These are phyloP conservation scores for Angomonas deanei DNA, from an alignment of 208 protist species.

Conservation along the genomic window DNA sequence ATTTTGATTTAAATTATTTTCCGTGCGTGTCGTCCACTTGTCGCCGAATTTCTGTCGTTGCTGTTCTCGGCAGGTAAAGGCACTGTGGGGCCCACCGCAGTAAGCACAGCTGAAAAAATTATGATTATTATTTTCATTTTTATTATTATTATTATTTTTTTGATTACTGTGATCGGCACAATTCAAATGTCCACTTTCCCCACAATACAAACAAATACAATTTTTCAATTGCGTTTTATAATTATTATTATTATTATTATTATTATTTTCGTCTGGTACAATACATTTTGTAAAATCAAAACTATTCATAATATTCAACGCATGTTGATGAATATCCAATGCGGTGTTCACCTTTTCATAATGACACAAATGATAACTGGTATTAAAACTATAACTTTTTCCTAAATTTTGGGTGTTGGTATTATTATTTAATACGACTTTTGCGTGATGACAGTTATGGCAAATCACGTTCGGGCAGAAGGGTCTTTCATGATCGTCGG, in stretches of 20 bases:
- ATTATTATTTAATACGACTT: background rate
- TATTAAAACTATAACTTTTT: no score
- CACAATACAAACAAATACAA: background rate
- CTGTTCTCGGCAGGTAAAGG: background rate
- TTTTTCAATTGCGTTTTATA: background rate
- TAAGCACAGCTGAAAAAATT: background rate
- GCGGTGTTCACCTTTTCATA: no score
- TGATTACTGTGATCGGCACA: background rate
- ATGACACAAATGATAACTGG: no score
- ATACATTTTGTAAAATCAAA: no score
- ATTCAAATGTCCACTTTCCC: background rate
- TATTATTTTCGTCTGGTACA: slow-evolving; percentile 1
- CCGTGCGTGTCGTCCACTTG: background rate
- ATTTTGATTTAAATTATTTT: background rate
- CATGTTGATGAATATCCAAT: no score
- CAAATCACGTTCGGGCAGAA: background rate
- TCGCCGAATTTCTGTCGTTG: background rate
- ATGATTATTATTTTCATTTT: slow-evolving; percentile 4
- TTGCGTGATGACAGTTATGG: background rate
- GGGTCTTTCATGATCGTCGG: background rate
- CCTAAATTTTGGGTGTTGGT: no score
- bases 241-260: slow-evolving; percentile 1
- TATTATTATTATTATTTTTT: slow-evolving; percentile 1
- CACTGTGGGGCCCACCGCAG: background rate
- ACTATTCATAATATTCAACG: background rate